Conservation (phyloP, 768 basidiomycete genomes). For the Amanita exitialis region DNA sequence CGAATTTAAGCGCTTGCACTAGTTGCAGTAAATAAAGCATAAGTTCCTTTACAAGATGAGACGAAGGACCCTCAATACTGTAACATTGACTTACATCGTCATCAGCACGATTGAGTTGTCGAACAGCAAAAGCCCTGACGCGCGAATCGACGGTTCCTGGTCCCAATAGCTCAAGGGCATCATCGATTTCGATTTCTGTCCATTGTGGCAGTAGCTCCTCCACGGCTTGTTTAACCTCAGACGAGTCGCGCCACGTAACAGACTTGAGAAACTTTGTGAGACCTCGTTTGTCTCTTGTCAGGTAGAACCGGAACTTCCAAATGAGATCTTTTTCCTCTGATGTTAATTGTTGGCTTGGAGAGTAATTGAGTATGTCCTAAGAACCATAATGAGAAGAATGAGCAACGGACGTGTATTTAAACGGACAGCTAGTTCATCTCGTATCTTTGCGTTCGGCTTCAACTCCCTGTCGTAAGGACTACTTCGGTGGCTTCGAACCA, state of each 20-base stretch:
- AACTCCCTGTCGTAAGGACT: slow-evolving; percentile 92
- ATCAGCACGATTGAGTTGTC: slow-evolving; percentile 82
- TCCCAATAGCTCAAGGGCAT: slow-evolving; percentile 90
- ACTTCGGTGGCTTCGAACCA: slow-evolving; percentile 90
- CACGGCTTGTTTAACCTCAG: slow-evolving; percentile 96
- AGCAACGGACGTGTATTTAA: background rate
- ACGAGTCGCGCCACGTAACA: slow-evolving; percentile 93
- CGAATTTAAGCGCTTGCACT: slow-evolving; percentile 96
- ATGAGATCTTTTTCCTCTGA: slow-evolving; percentile 93
- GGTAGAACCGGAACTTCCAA: slow-evolving; percentile 99
- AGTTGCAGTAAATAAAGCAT: slow-evolving; percentile 89
- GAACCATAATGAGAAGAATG: background rate
- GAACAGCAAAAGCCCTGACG: slow-evolving; percentile 90
- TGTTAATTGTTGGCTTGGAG: slow-evolving; percentile 78
- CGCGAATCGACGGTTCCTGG: slow-evolving; percentile 85
- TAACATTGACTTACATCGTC: slow-evolving; percentile 62
- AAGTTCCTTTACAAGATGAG: slow-evolving; percentile 55
- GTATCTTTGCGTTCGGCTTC: slow-evolving; percentile 92
- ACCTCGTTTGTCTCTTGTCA: slow-evolving; percentile 84
- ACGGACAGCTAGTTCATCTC: slow-evolving; percentile 85
- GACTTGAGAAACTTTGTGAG: slow-evolving; percentile 97
- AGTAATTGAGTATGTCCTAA: slow-evolving; percentile 84
- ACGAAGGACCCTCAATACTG: background rate
- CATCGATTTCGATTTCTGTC: slow-evolving; percentile 96
- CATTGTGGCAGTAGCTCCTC: slow-evolving; percentile 92